Base-by-base conservation (phyloP, 2,329 filamentous ascomycete genomes). In the Rhynchosporium graminicola region DNA sequence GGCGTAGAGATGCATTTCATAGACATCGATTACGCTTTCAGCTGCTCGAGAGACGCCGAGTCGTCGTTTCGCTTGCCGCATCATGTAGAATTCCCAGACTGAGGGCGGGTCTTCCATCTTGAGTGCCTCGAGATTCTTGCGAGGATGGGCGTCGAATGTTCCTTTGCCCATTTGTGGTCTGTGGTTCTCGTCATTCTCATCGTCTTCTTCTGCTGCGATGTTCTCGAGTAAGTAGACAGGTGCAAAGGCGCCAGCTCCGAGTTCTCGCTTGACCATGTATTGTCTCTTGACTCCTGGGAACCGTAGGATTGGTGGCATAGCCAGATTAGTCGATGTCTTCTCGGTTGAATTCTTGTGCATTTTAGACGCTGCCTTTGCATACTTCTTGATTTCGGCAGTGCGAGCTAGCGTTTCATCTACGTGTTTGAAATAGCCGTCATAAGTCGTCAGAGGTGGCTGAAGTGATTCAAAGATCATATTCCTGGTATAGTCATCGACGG, bases 51-150 rank as follows among this genome's bases (percentile, higher is more conserved):
- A 84, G 0, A 88, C 82, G 0, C 88, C 89, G 0, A 99, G 81
- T 0, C 95, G 89, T 28, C 84, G 80, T 67, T 94, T 91, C 1
- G 90, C 87, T 60, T 92, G 85, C 1, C 91, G 88, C 80, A 98
- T 92, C 76, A 99, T 96, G 77, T 97, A 90, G 73, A 98, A 99
- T 74, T 99, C 95, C 95, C 95, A 99, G 0, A 90, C 83, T 4
- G 87, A 89, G 0, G 94, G 91, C 0, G 93, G 92, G 38, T 89
- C 85, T 77, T 99, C 95, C 86, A 97, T 93, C 77, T 99, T 99
- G 69, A 99, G 82, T 1, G 95, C 95, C 76, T 97, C 92, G 4
- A 95, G 81, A 1, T 79, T 86, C 45, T 79, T 77, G 0, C 75
- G 69, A 51, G 80, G 78, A 40, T 78, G 79, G 9, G 80, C 72